Base-by-base conservation (phyloP, 257 asterid genomes). In the Salvia splendens region DNA sequence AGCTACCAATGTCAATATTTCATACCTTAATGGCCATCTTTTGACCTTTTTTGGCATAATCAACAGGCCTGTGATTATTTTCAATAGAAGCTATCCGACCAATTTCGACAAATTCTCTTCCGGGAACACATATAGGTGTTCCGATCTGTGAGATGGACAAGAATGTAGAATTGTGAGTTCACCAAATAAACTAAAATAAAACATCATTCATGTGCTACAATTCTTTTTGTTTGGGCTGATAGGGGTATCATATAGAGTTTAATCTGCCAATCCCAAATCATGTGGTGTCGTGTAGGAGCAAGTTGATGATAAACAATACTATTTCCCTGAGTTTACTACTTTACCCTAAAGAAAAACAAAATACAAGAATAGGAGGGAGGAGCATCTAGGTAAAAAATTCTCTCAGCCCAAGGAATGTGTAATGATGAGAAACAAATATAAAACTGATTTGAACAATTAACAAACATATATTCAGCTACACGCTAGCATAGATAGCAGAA, bases 1-100 rank as follows among this genome's bases (percentile, higher is more conserved):
- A 48, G 67, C 46, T 33, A 52, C 14, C 43, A 46, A 65, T 61
- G 17, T 14, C 16, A 36, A 48, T 36, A 63, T 17, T 10, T 17
- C 81, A 48, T 87, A 94, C 99, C 99, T 94, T 94, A 67, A 94
- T 84, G 75, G 99, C 96, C 66, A 94, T 96, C 77, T 77, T 81
- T 72, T 85, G 95, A 58, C 99, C 96, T 79, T 89, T 94, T 81
- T 84, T 91, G 63, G 98, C 98, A 80, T 53, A 85, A 77, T 88
- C 96, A 75, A 86, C 96, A 17, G 98, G 85, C 79, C 76, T 88
- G 49, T 91, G 96, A 79, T 94, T 89, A 77, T 87, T 94, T 83
- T 91, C 96, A 73, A 94, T 81, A 8, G 99, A 94, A 42, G 96
- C 86, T 73, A 94, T 80, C 59, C 89, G 89, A 12, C 99, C 98